These are phyloP conservation scores for Physcia stellaris DNA, from an alignment of 495 filamentous ascomycete species.

Conservation along the genomic window DNA sequence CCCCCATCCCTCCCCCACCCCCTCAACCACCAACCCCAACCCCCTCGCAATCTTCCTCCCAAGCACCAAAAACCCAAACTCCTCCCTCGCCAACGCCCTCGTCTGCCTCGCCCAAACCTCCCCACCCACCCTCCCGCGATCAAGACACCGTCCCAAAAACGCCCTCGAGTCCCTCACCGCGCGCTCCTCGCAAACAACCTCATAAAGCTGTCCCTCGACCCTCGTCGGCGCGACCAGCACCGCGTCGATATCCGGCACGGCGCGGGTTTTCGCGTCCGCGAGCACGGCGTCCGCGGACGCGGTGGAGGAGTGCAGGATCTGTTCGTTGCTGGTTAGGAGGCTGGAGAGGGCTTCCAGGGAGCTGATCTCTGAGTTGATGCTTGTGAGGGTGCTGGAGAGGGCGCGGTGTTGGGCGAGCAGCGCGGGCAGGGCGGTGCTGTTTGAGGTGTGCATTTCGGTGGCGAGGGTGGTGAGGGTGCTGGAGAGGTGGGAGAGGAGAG, in stretches of 20 bases:
- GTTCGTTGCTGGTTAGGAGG: conserved; percentile 61
- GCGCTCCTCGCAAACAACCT: conserved; percentile 71
- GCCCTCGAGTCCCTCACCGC: conserved; percentile 75
- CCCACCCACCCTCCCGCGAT: conserved; percentile 65
- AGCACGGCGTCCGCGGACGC: conserved; percentile 70
- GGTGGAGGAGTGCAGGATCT: conserved; percentile 61
- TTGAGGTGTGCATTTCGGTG: conserved; percentile 46
- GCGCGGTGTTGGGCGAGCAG: conserved; percentile 69
- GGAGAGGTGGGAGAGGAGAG: conserved; percentile 65
- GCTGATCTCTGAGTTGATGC: conserved; percentile 56
- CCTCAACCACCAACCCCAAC: conserved; percentile 48
- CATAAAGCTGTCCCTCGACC: conserved; percentile 83
- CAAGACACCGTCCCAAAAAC: conserved; percentile 67
- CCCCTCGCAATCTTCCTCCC: conserved; percentile 77
- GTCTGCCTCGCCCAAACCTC: conserved; percentile 77
- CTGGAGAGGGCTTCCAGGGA: conserved; percentile 53
- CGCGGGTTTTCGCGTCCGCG: conserved; percentile 37
- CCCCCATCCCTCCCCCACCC: conserved; percentile 16
- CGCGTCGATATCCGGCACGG: conserved; percentile 66
- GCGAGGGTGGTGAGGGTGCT: conserved; percentile 52
- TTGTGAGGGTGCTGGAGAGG: conserved; percentile 49
- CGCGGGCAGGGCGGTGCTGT: conserved; percentile 54
- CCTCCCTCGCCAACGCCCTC: conserved; percentile 70
- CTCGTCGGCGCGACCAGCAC: conserved; percentile 88
- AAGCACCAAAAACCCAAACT: conserved; percentile 79